Conservation (phyloP, 257 asterid genomes). For the Solanum paucissectum region DNA sequence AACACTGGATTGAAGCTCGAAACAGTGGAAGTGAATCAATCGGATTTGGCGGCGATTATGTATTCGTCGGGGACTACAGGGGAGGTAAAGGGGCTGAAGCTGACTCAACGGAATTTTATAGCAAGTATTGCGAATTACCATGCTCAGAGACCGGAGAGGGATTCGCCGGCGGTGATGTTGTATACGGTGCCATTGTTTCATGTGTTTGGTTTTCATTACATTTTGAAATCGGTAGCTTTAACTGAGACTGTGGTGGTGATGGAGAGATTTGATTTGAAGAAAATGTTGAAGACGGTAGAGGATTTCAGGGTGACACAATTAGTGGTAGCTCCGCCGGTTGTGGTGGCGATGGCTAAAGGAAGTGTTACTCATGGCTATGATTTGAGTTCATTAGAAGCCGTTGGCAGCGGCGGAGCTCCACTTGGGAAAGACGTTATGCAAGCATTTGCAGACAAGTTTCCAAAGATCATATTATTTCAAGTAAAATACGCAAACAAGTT, state of each 20-base stretch:
- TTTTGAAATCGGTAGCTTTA: constrained; percentile 33
- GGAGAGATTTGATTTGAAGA: constrained; percentile 36
- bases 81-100: constrained; percentile 36
- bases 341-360: constrained; percentile 42
- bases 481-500: not conserved
- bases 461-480: constrained; percentile 24
- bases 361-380: constrained; percentile 14
- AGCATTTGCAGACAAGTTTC: constrained; percentile 25
- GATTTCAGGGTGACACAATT: constrained; percentile 29
- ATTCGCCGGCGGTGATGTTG: constrained; percentile 16
- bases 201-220: constrained; percentile 27
- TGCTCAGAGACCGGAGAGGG: constrained; percentile 4
- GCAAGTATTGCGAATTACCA: constrained; percentile 11
- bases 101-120: constrained; percentile 46
- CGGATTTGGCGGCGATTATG: constrained; percentile 45
- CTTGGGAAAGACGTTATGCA: constrained; percentile 24
- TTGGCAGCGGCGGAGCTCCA: constrained; percentile 45
- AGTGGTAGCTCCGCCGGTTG: constrained; percentile 44
- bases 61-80: constrained; percentile 73
- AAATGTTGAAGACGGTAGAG: constrained; percentile 39
- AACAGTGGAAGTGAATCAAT: constrained; percentile 21
- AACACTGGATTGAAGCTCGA: not conserved
- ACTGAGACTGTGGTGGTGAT: constrained; percentile 42
- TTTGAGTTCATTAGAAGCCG: constrained; percentile 34
- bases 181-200: constrained; percentile 43